phyloP scores from a whole-genome alignment of 768 basidiomycete genomes.

The Kwoniella mangroviensis region DNA sequence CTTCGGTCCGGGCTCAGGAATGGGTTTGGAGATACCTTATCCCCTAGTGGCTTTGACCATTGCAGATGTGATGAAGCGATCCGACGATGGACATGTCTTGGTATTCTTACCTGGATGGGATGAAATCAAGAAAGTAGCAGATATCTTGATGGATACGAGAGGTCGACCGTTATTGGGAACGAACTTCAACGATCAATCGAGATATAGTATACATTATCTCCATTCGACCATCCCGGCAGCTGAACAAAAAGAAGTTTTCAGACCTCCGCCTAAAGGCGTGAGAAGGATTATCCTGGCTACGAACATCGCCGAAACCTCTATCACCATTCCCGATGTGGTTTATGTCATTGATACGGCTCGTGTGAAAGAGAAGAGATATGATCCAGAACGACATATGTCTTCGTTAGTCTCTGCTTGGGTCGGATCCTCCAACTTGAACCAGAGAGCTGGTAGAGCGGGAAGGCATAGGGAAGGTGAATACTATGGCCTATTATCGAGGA shows the following conservation, averaged over 20 bases:
- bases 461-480: conserved; percentile 90
- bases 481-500: conserved; percentile 75
- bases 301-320: conserved; percentile 92
- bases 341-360: conserved; percentile 89
- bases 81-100: conserved; percentile 82
- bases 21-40: conserved; percentile 76
- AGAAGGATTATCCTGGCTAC: conserved; percentile 90
- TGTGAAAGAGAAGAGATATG: conserved; percentile 86
- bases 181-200: conserved; percentile 66
- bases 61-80: conserved; percentile 72
- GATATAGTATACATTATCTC: conserved; percentile 75
- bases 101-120: conserved; percentile 70
- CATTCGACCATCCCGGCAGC: conserved; percentile 87
- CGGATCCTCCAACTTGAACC: conserved; percentile 84
- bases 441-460: conserved; percentile 89
- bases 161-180: conserved; percentile 64
- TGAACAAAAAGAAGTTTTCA: conserved; percentile 88
- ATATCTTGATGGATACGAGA: conserved; percentile 64
- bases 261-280: conserved; percentile 74
- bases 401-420: conserved; percentile 90
- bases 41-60: conserved; percentile 81
- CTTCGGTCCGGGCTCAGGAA: conserved; percentile 54
- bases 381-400: conserved; percentile 85
- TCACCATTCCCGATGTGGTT: conserved; percentile 93
- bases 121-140: conserved; percentile 77